Base-by-base conservation (phyloP, 371 early-diverging fungal species). In the Mucor piriformis region DNA sequence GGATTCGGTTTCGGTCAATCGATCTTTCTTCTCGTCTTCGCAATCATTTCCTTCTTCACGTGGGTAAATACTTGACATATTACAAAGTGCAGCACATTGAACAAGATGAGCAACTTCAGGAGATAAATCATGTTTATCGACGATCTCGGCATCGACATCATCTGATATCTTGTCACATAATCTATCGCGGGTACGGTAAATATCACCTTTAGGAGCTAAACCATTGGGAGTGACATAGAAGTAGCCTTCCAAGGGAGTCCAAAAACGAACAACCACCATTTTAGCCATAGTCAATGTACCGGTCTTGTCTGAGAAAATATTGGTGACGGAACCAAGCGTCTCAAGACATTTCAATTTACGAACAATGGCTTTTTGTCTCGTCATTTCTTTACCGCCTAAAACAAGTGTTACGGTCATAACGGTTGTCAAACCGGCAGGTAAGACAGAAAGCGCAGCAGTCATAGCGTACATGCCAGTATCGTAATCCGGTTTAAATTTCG, bases 261-360 rank as follows among this genome's bases (percentile, higher is more conserved):
- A 90, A 47, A 86, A 84, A 21, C 87, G 84, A 20, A 86, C 84
- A 2, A 87, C 81, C 5, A 88, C 88, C 91, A 91, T 91, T 62
- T 86, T 88, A 15, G 87, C 79, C 66, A 83, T 77, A 1, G 85
- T 85, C 47, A 85, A 61, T 7, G 85, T 85, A 46, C 85, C 84
- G 11, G 74, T 72, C 43, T 74, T 97, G 69, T 96, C 96, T 1
- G 92, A 91, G 69, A 95, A 95, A 63, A 97, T 92, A 34, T 88
- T 88, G n/a, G 93, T 92, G 13, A 96, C 91, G 7, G 89, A 87
- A 6, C 96, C 96, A n/a, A 97, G 79, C 0, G 95, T 94, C 72
- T 96, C 96, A 6, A 97, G 89, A 5, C 91, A 88, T 5, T 93
- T 91, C n/a, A 96, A 72, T 53, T 92, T 93, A 38, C 94, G 84